Conservation (phyloP, 352 stramenopile genomes). For the Pythium diclinum region DNA sequence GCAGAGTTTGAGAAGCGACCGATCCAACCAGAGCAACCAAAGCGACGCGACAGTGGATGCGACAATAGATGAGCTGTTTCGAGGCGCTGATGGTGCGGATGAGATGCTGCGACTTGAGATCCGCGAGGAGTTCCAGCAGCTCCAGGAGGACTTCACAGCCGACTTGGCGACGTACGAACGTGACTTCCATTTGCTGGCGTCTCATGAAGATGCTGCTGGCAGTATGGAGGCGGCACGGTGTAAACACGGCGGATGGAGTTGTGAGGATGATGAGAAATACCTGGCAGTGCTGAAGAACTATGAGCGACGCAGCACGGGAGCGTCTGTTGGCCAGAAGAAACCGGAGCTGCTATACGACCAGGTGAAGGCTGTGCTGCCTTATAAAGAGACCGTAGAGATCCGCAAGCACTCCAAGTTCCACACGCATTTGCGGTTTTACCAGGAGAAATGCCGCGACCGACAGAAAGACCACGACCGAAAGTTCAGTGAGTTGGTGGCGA, state of each 20-base stretch:
- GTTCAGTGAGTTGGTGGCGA: slow-evolving; percentile 28
- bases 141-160: slow-evolving; percentile 25
- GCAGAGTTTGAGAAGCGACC: slow-evolving; percentile 24
- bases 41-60: slow-evolving; percentile 5
- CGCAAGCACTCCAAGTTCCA: slow-evolving; percentile 62
- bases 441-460: slow-evolving; percentile 53
- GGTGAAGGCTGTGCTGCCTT: slow-evolving; percentile 41
- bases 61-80: slow-evolving; percentile 16
- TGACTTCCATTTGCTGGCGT: slow-evolving; percentile 39
- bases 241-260: slow-evolving; percentile 43
- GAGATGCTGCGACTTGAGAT: slow-evolving; percentile 54
- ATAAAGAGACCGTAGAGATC: slow-evolving; percentile 34
- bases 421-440: slow-evolving; percentile 48
- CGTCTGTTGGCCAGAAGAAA: slow-evolving; percentile 32
- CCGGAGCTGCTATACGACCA: slow-evolving; percentile 62
- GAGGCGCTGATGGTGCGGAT: slow-evolving; percentile 23
- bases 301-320: slow-evolving; percentile 28
- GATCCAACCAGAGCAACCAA: slow-evolving; percentile 6
- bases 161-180: slow-evolving; percentile 39
- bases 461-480: slow-evolving; percentile 42
- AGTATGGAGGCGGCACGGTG: slow-evolving; percentile 35
- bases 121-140: slow-evolving; percentile 28
- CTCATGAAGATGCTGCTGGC: slow-evolving; percentile 31
- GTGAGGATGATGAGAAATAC: slow-evolving; percentile 58
- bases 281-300: slow-evolving; percentile 48